Base-by-base conservation (phyloP, 2,329 filamentous ascomycete genomes). In the Plenodomus lindquistii region DNA sequence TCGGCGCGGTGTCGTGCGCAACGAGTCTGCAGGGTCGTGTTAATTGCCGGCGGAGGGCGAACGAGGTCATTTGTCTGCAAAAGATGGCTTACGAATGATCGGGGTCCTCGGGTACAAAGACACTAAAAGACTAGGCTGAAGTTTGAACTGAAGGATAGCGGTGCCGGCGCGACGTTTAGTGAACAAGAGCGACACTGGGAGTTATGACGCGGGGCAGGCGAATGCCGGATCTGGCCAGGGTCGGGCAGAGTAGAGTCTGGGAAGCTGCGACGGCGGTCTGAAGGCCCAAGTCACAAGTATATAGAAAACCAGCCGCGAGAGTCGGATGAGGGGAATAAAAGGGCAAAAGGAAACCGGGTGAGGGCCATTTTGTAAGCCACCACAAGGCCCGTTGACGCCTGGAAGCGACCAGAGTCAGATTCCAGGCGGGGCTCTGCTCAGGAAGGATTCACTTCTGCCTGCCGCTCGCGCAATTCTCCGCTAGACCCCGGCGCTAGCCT, bases 201-300 rank as follows among this genome's bases (percentile, higher is more conserved):
- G 45, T 27, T 37, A 57, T 57, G 57, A 57, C 54, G 54, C 50
- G 58, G 44, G 16, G 58, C 47, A 29, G 40, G 45, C 57, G 51
- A 53, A 42, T 44, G 46, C 46, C 48, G 60, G 43, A 19, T 3
- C 29, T 37, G 27, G 46, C 9, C n/a, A 37, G 24, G n/a, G 45
- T 42, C 42, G 37, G 19, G 16, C 24, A 35, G 6, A 6, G 34
- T 17, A 1, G 34, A 19, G 27, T 10, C 24, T 38, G 42, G 21
- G 34, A 13, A 37, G 35, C 20, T 17, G n/a, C 15, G 35, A 37
- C 13, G 41, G 37, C 38, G 35, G 22, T 29, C 35, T 18, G 22
- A 7, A 4, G 10, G 19, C 10, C 19, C 20, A 10, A 24, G 20
- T 11, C 18, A 20, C 34, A 38, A 18, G 6, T 35, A 13, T 37